Evolutionary conservation across 140 eudicot species (phyloP), one percentile per base, ranked within the genome.

Genomic region (Anethum foeniculum): DNA sequence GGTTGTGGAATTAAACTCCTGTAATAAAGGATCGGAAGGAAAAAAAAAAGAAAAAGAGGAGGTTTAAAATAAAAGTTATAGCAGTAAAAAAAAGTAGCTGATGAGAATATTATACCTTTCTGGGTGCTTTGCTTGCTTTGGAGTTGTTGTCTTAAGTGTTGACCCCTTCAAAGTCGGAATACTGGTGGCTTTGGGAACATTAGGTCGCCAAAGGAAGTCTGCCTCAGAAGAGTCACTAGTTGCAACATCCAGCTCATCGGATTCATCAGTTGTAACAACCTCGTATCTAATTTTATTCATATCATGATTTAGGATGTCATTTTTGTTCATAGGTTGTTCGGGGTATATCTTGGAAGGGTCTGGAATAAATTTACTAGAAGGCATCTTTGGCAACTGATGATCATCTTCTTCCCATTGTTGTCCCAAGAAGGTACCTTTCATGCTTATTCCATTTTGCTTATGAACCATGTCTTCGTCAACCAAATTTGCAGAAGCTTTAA

Each of bases 1-100:
- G 89, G 86, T 76, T 80, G 77, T 15, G 93, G 93, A 71, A 87
- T 87, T 48, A 34, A 79, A 76, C 93, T 86, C 88, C 93, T 89
- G 67, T 64, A 14, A 7, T 54, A 51, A 18, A 16, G 9, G 12
- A 75, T 39, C 34, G 41, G 71, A 23, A 39, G 34, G 34, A 49
- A 76, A 1, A 68, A 32, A 0, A 68, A 23, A 39, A 49, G 34
- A 49, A 76, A 1, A 68, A 32, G 0, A 68, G 5, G 10, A 27
- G 15, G 49, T 21, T 36, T 7, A 21, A 36, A 39, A 16, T 19
- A 3, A 21, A 38, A 72, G 77, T 3, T 25, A 62, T 0, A 25
- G 36, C 36, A 25, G 4, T 32, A 32, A 6, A 62, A 56, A 39
- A 28, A 58, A 5, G n/a, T 23, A 38, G 79, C 44, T 54, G 43